phyloP scores from a whole-genome alignment of 257 asterid species.

The Rehmannia glutinosa region DNA sequence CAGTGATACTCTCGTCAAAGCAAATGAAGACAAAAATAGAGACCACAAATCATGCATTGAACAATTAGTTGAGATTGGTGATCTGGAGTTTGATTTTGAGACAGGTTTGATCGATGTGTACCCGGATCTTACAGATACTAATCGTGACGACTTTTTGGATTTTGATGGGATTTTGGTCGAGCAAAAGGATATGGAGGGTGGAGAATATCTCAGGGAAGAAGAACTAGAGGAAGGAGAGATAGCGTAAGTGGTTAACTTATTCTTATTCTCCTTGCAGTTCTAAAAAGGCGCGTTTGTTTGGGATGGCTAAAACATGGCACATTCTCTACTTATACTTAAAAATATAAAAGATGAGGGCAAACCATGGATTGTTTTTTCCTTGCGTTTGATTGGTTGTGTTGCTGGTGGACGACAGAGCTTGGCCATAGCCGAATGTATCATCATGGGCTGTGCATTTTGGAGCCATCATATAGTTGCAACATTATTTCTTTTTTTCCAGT shows the following conservation, averaged over 20 bases:
- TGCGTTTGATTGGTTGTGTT: no score
- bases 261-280: neutral
- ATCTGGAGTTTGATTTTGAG: conserved; percentile 35
- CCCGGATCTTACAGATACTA: conserved; percentile 29
- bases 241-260: conserved; percentile 11
- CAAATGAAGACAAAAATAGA: conserved; percentile 8
- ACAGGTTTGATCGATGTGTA: conserved; percentile 28
- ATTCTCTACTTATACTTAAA: no score
- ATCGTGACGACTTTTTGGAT: conserved; percentile 34
- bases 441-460: no score
- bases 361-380: no score
- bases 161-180: conserved; percentile 29
- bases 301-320: neutral
- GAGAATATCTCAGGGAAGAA: conserved; percentile 31
- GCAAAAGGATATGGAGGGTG: conserved; percentile 21
- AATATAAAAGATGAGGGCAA: no score
- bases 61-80: conserved; percentile 37
- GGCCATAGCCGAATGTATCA: no score
- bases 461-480: no score
- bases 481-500: no score
- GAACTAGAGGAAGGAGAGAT: conserved; percentile 91
- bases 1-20: neutral
- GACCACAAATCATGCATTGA: conserved; percentile 21
- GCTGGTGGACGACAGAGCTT: no score
- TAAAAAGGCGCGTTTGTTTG: neutral